Percentiles rank a stretch among this genome's conserved stretches.
These are phyloP conservation scores for Entomophthora muscae DNA, from an alignment of 371 early-diverging fungal genomes.

Conservation along the genomic window DNA sequence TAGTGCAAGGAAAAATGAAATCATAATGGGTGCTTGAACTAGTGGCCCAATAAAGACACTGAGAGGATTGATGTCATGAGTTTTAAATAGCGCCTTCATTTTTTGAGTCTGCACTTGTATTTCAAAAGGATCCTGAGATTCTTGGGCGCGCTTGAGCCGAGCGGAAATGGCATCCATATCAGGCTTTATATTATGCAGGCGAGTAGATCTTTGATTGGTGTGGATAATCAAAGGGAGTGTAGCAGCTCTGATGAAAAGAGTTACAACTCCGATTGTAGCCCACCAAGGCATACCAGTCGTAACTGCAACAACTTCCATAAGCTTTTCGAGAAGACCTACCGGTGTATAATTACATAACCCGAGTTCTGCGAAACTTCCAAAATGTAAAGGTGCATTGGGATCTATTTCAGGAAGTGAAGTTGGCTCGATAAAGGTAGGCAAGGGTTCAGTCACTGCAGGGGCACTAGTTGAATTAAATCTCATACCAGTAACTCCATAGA, in stretches of 20 bases:
- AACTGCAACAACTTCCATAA: constrained; percentile 65
- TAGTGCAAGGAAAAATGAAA: constrained; percentile 76
- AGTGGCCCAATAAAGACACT: constrained; percentile 40
- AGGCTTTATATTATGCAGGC: constrained; percentile 57
- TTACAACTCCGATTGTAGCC: constrained; percentile 60
- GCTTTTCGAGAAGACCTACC: constrained; percentile 49
- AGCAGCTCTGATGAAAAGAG: constrained; percentile 46
- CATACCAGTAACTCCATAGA: not conserved
- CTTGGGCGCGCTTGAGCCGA: constrained; percentile 35
- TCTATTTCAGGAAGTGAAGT: not conserved
- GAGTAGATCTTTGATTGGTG: constrained; percentile 50
- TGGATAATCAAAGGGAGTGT: constrained; percentile 61
- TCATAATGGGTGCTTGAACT: constrained; percentile 69
- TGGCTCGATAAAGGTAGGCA: not conserved
- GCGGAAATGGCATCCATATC: constrained; percentile 46
- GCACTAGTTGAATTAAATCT: not conserved
- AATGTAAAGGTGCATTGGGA: constrained; percentile 23
- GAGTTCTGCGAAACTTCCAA: constrained; percentile 62
- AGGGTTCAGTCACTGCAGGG: not conserved
- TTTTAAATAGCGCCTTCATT: constrained; percentile 37
- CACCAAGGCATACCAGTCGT: constrained; percentile 84
- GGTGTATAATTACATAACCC: constrained; percentile 62
- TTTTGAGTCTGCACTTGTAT: constrained; percentile 31
- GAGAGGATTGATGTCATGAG: constrained; percentile 39
- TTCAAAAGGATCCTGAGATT: constrained; percentile 31